Evolutionary conservation across 352 stramenopile genomes (phyloP), one percentile per base, ranked within the genome.

Genomic region (Phytophthora ohioensis): DNA sequence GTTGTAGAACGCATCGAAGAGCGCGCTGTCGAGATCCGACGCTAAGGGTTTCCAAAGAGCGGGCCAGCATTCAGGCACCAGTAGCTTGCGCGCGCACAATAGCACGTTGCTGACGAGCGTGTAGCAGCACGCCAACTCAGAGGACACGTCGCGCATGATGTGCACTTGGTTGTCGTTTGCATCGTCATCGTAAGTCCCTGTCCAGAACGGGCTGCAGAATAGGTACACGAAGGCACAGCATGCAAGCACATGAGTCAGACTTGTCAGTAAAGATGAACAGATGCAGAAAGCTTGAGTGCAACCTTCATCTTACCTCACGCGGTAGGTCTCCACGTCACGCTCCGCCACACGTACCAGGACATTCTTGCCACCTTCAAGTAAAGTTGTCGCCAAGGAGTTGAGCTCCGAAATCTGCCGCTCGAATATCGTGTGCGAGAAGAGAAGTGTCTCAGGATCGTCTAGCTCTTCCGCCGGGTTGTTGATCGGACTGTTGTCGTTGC

Each of bases 361-460:
- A 15, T 75, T 56, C 34, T 73, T 75, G 8, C 60, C 42, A 31
- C 57, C 69, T 11, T 78, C 52, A 4, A 92, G 61, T 32, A 90
- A 45, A 5, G 64, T 67, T 27, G 64, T 62, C 3, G 68, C 67
- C 3, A 91, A 61, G 1, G 59, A 54, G 45, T 77, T 85, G 32
- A 89, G 78, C 21, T 90, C 76, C 1, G 46, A 52, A 49, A 90
- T 76, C 54, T 90, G 82, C 8, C 73, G 74, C 67, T 94, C 86
- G 64, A 91, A 94, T 45, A 91, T 89, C n/a, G 83, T 88, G 64
- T 86, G 80, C 45, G 79, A 84, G 63, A 93, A 91, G 4, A 93
- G 57, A 55, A 88, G 55, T 36, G 69, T 65, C 51, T 91, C 80
- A 27, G 79, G 67, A 60, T 89, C 84, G n/a, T 84, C 71, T 46